Conservation (phyloP, 768 basidiomycete genomes). For the Auriscalpium microsporum region DNA sequence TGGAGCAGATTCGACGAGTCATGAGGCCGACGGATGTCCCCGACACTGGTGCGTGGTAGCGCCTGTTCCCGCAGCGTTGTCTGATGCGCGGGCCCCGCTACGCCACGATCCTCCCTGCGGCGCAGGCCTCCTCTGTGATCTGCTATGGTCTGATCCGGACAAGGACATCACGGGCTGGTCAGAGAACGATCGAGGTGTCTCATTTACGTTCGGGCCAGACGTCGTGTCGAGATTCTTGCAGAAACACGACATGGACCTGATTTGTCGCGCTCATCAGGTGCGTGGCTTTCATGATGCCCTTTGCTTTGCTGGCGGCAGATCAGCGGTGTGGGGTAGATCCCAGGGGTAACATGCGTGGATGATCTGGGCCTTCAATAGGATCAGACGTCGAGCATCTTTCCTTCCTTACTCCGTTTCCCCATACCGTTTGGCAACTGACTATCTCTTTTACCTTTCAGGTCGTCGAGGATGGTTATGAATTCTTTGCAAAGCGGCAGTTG, state of each 20-base stretch:
- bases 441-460: slow-evolving; percentile 43
- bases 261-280: slow-evolving; percentile 97
- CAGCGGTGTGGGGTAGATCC: background rate
- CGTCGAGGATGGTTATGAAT: slow-evolving; percentile 98
- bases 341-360: background rate
- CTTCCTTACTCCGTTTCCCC: too few species aligned
- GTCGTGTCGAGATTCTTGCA: slow-evolving; percentile 97
- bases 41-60: slow-evolving; percentile 69
- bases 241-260: slow-evolving; percentile 99
- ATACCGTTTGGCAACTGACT: background rate
- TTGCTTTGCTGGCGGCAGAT: background rate
- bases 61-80: background rate
- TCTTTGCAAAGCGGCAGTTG: slow-evolving; percentile 95
- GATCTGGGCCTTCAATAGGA: background rate
- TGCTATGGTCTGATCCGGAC: slow-evolving; percentile 98
- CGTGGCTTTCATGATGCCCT: slow-evolving; percentile 21
- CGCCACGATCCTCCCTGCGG: slow-evolving; percentile 4
- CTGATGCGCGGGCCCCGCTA: background rate
- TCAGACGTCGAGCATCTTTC: background rate
- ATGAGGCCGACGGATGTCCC: slow-evolving; percentile 99
- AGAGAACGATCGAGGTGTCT: slow-evolving; percentile 98
- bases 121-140: slow-evolving; percentile 85
- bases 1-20: slow-evolving; percentile 99
- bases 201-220: slow-evolving; percentile 97
- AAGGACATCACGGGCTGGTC: slow-evolving; percentile 99